Base-by-base conservation (phyloP, 2,329 filamentous ascomycete genomes). In the Colletotrichum salicis region DNA sequence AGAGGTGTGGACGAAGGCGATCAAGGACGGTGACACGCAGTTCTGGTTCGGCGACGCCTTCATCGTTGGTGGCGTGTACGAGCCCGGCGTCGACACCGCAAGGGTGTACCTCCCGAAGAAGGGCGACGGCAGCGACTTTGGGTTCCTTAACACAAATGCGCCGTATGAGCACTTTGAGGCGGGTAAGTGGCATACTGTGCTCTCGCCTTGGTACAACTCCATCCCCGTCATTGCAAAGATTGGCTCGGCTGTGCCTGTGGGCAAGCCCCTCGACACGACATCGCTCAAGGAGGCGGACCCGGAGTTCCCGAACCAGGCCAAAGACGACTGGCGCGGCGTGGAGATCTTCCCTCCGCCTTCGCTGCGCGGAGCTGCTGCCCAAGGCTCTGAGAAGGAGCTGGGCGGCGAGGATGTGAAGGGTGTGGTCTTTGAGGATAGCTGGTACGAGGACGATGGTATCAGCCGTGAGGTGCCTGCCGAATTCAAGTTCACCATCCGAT, bases 31-130 rank as follows among this genome's bases (percentile, higher is more conserved):
- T 8, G 92, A 94, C 75, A 88, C 88, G 4, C 92, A 94, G 77
- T 94, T 91, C 82, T 94, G 91, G 91, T 87, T 94, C 29, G 92
- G 92, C 12, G 90, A 92, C 66, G 84, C 86, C 0, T 80, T 94
- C 10, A 84, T 94, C 0, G 82, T 94, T 8, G 90, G 90, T 2
- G 91, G 92, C 5, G 90, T 94, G 0, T 94, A 92, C 76, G 86
- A 91, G 75, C 82, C 90, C 0, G 90, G 88, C 4, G 83, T 84
- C 1, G 84, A 80, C 27, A 84, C 81, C 12, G 89, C 87, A 0
- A 85, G 82, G 12, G 81, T 94, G 10, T 94, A 94, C 75, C 85
- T 93, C 0, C 92, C 92, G 0, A 79, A 80, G 15, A 79, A 87
- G 0, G 91, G 90, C 1, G 80, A 77, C 1, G 51, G 65, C 41